Base-by-base conservation (phyloP, 2,329 filamentous ascomycete species). In the Sclerotinia glacialis region DNA sequence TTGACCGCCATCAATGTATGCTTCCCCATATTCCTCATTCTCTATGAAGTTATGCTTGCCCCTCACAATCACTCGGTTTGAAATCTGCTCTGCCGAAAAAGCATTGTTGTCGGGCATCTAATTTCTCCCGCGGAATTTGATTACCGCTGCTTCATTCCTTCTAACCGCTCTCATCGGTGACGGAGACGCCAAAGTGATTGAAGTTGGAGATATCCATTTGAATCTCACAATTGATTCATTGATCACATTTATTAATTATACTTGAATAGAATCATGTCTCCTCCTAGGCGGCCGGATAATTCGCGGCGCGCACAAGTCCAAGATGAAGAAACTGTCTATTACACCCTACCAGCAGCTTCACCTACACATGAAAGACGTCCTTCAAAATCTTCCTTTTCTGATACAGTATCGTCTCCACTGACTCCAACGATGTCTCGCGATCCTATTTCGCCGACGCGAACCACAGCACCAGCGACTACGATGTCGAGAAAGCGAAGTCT, bases 401-500 rank as follows among this genome's bases (percentile, higher is more conserved):
- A 88, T 66, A 86, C 85, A 52, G 81, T 85, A 72, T 75, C 78
- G 64, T 81, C 81, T 76, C 80, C 83, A 78, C 55, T 75, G 3
- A 69, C 72, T 16, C 71, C 71, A 3, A 84, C 85, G 77, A 78
- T 78, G 67, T 82, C 83, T 76, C 80, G 81, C 80, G 86, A 88
- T 74, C 61, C 68, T 67, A 68, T 77, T 46, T 66, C 71, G 14
- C 65, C 73, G 65, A 70, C 65, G 46, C 65, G 69, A 28, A 62
- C 64, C 34, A 67, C 69, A n/a, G 65, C 69, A 18, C 62, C 70
- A 68, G 74, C 79, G 62, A 75, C 78, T 64, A 76, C 78, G 49
- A 77, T 85, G 68, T 76, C 80, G 68, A 87, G 93, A 73, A 98
- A 98, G 79, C 88, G 90, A 77, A 97, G 92, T 78, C 82, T 99